Conservation (phyloP, 495 filamentous ascomycete species). For the Penicillium paradoxum region DNA sequence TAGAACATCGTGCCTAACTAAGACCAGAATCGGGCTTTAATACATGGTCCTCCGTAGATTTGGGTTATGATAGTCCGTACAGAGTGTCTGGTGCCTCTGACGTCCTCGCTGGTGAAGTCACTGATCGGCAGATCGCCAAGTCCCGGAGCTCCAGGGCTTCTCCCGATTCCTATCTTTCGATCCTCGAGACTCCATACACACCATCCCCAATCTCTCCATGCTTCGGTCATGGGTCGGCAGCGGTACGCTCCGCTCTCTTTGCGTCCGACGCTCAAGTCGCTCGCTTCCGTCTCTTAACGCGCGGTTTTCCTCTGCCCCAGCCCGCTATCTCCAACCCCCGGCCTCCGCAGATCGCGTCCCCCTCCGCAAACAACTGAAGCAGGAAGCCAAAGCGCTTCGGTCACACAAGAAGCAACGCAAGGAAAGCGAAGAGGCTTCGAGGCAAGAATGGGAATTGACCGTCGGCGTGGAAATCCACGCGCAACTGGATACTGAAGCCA, state of each 20-base stretch:
- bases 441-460: conserved; percentile 73
- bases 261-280: conserved; percentile 10
- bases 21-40: too few relatives aligned
- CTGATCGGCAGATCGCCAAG: conserved; percentile 16
- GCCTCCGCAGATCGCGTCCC: conserved; percentile 40
- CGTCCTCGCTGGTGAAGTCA: too few relatives aligned
- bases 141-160: conserved; percentile 6
- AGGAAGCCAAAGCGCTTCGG: conserved; percentile 55
- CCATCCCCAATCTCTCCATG: conserved; percentile 20
- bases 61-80: too few relatives aligned
- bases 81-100: too few relatives aligned
- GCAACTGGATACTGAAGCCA: conserved; percentile 78
- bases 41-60: too few relatives aligned
- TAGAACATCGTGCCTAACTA: too few relatives aligned
- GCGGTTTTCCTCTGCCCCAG: conserved; percentile 10
- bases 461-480: conserved; percentile 97
- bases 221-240: conserved; percentile 33
- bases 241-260: conserved; percentile 28
- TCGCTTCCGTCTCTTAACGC: background rate
- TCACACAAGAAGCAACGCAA: conserved; percentile 34
- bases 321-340: conserved; percentile 23
- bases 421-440: conserved; percentile 33
- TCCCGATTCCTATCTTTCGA: background rate
- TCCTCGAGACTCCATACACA: background rate
- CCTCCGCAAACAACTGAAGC: conserved; percentile 70